Percentiles rank a stretch among this genome's conserved stretches.
These are phyloP conservation scores for Oryza coarctata DNA, from an alignment of 176 grass and related monocot genomes.

Conservation along the genomic window DNA sequence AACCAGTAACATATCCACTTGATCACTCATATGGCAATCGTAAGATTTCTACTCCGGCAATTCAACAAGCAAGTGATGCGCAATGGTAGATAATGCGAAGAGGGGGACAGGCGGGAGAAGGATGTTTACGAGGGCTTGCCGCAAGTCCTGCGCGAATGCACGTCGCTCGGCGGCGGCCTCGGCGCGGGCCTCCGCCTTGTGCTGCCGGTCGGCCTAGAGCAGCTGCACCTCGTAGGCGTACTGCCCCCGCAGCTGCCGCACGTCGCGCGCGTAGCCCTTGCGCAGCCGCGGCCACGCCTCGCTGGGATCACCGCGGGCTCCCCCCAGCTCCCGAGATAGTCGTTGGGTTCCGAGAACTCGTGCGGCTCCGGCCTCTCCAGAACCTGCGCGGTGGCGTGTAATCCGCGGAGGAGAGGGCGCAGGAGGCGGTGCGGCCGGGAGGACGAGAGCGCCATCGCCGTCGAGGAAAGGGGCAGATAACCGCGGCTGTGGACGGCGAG, in stretches of 20 bases:
- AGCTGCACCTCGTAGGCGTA: conserved; percentile 79
- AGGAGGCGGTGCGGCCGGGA: conserved; percentile 24
- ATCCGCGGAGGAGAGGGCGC: conserved; percentile 29
- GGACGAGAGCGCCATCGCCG: conserved; percentile 39
- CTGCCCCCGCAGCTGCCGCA: conserved; percentile 60
- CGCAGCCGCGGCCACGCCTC: conserved; percentile 58
- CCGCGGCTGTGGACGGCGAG: background rate
- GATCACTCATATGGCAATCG: background rate
- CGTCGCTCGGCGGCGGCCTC: conserved; percentile 63
- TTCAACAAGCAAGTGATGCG: conserved; percentile 24
- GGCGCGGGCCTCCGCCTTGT: conserved; percentile 65
- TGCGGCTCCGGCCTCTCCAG: conserved; percentile 41
- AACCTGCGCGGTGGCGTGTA: conserved; percentile 32
- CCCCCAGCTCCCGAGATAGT: conserved; percentile 78
- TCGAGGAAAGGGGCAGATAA: conserved; percentile 27
- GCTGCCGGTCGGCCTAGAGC: conserved; percentile 58
- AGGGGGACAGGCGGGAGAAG: background rate
- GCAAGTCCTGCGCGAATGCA: conserved; percentile 68
- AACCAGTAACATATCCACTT: background rate
- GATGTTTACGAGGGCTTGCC: conserved; percentile 55
- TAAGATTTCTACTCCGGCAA: background rate
- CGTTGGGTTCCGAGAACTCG: conserved; percentile 54
- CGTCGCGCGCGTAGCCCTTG: conserved; percentile 44
- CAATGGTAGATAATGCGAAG: background rate
- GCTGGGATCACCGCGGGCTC: conserved; percentile 48